Evolutionary conservation across 352 stramenopile species (phyloP), one percentile per base, ranked within the genome.

Genomic region (Pythium oligandrum): DNA sequence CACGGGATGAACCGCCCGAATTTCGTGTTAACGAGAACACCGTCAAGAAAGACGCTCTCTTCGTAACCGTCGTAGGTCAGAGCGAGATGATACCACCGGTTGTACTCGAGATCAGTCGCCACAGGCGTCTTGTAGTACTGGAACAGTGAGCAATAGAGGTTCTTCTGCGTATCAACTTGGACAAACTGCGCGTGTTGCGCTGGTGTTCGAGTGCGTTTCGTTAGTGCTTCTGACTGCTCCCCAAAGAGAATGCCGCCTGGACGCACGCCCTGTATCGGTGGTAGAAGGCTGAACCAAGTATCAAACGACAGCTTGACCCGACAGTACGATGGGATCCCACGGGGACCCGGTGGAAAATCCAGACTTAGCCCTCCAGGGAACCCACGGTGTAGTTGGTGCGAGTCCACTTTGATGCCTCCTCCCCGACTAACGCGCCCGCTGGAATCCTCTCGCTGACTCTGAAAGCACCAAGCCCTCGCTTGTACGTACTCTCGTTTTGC

Each of bases 71-170:
- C 44, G 37, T 68, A 77, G 4, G 63, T 62, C 11, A 75, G 44
- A 5, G 50, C 70, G 44, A 76, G 36, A 34, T 78, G 66, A 51
- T 76, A 76, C 68, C 71, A 82, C 3, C 48, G 53, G 17, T 54
- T 51, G 0, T 47, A 34, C 33, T 63, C 42, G 4, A 82, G 53
- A 47, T 48, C 35, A 17, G 44, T 44, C 33, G 40, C 38, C 6
- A 52, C 31, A 4, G 58, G 12, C 5, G 53, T 57, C 46, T 67
- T 71, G 4, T 26, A 26, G 17, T 26, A 26, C 17, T 26, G 17
- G 17, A 79, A 56, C 31, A 80, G 55, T 31, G 73, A 80, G 59
- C 68, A 78, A 51, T 75, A 79, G 3, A 84, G 38, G 31, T 66
- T 71, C 8, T 59, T n/a, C 31, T 78, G 65, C 7, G 61, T 55